Base-by-base conservation (phyloP, 1,139 yeast species). In the Suhomyces terraborum region DNA sequence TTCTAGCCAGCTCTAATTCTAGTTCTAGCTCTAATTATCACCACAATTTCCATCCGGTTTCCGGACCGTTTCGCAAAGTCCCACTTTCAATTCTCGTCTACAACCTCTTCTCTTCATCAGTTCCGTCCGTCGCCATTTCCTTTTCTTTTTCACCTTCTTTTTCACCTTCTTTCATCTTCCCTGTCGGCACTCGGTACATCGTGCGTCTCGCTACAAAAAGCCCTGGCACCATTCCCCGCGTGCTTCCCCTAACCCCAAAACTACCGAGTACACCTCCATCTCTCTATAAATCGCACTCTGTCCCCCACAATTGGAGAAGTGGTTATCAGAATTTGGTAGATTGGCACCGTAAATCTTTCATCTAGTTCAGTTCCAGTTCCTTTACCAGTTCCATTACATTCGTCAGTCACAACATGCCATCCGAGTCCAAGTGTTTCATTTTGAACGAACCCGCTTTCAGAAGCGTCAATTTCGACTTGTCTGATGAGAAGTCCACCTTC, bases 401-500 rank as follows among this genome's bases (percentile, higher is more conserved):
- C n/a, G n/a, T n/a, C 17, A 12, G 9, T 12, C 8, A 12, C 16
- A 18, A 28, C 18, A 38, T 38, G 41, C 47, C 49, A 12, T 17
- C 30, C 35, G 39, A 43, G 32, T 21, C 43, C 25, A 34, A 38
- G 24, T 31, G 35, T 24, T 43, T 54, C 35, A 26, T 55, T 20
- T 51, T 59, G 32, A 50, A 57, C 34, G 53, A 53, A 30, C 48
- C 56, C 8, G 56, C 61, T 2, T 28, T 34, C 20, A 40, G 34
- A 7, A 43, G 42, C 10, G 55, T 59, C 50, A 41, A 41, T 26
- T 41, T 19, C 34, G 27, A 41, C 33, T 30, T 41, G 23, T 13
- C 20, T n/a, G 45, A 41, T 19, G 36, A 27, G 10, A 24, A 39
- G n/a, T 54, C 72, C 30, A 69, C 73, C 23, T 73, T 72, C 57